Evolutionary conservation across 2,329 filamentous ascomycete genomes (phyloP).

Genomic region (Penicillium rolfsii): DNA sequence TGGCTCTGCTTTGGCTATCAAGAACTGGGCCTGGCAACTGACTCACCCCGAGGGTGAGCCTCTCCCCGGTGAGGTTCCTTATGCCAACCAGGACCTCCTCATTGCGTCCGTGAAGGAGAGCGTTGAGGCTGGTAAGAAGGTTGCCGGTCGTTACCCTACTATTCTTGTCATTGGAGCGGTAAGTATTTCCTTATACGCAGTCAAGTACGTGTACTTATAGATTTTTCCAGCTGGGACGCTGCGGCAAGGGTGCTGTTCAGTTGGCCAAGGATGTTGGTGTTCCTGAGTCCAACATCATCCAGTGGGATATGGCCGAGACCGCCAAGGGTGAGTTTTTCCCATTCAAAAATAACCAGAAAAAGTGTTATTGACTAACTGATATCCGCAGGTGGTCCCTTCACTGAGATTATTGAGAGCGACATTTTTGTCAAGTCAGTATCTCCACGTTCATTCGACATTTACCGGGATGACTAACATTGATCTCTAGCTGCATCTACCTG

Average conservation of each 20-base stretch:
- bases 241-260: constrained; percentile 82
- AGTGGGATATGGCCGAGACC: constrained; percentile 83
- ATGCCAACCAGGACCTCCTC: constrained; percentile 71
- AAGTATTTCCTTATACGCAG: constrained; percentile 32
- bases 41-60: constrained; percentile 67
- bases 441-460: neutral
- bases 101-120: constrained; percentile 74
- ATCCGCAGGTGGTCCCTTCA: constrained; percentile 66
- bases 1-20: constrained; percentile 70
- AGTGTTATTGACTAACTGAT: constrained; percentile 15
- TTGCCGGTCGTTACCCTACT: constrained; percentile 68
- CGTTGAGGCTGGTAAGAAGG: constrained; percentile 67
- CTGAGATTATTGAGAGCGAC: constrained; percentile 70
- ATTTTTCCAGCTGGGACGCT: constrained; percentile 57
- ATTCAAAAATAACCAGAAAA: neutral
- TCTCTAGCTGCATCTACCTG: constrained; percentile 6
- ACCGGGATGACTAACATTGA: neutral
- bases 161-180: constrained; percentile 81
- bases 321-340: constrained; percentile 53
- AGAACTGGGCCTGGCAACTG: constrained; percentile 84
- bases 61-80: constrained; percentile 62
- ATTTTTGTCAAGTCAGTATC: constrained; percentile 59
- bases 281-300: constrained; percentile 67
- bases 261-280: constrained; percentile 75
- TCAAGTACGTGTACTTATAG: neutral